Percentiles rank a stretch among this genome's conserved stretches.
phyloP scores from a whole-genome alignment of 2,329 filamentous ascomycete genomes.

The Aspergillus ruber region DNA sequence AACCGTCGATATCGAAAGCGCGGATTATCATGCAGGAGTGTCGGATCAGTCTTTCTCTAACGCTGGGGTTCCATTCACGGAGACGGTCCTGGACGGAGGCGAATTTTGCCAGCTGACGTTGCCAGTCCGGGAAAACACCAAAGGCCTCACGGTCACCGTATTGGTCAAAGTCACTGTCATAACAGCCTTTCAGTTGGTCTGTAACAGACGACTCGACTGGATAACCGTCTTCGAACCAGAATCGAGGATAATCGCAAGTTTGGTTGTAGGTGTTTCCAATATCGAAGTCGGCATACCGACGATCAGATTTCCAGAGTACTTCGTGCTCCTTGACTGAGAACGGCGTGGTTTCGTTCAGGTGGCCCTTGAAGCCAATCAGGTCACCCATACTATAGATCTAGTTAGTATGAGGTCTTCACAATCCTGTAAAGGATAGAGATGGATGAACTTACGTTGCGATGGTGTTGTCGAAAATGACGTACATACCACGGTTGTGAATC shows the following conservation, averaged over 20 bases:
- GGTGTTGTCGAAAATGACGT: constrained; percentile 61
- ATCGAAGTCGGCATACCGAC: constrained; percentile 54
- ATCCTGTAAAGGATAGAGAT: constrained; percentile 1
- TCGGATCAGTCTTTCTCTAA: constrained; percentile 51
- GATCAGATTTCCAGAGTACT: constrained; percentile 50
- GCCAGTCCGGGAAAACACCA: constrained; percentile 57
- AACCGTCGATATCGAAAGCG: constrained; percentile 61
- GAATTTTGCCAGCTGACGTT: constrained; percentile 60
- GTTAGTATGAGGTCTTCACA: background rate
- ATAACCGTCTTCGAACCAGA: constrained; percentile 55
- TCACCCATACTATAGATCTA: constrained; percentile 44
- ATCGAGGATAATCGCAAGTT: constrained; percentile 53
- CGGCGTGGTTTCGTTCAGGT: constrained; percentile 52
- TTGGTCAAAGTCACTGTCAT: constrained; percentile 59
- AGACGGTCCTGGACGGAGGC: constrained; percentile 62
- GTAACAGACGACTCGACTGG: constrained; percentile 44
- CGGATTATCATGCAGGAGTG: constrained; percentile 59
- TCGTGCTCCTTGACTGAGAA: constrained; percentile 52
- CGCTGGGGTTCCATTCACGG: constrained; percentile 56
- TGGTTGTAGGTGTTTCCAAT: constrained; percentile 49
- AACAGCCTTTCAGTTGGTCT: constrained; percentile 49
- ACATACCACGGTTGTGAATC: constrained; percentile 59
- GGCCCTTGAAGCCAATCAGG: constrained; percentile 57
- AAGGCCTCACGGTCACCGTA: constrained; percentile 60
- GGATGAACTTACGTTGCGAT: constrained; percentile 49